Conservation (phyloP, 768 basidiomycete species). For the Hortiboletus flavorubellus region DNA sequence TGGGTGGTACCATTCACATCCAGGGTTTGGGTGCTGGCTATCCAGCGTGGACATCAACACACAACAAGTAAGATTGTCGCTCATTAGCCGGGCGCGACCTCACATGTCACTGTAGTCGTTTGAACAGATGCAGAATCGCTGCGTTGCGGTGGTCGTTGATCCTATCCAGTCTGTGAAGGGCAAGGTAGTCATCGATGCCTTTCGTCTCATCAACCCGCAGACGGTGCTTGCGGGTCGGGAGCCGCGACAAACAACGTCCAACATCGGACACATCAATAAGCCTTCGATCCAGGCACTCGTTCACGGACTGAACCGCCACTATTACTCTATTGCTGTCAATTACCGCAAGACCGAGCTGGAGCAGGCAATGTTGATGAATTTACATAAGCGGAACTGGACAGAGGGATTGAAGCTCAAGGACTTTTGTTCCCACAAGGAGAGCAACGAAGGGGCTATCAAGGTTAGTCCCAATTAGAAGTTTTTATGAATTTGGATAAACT, state of each 20-base stretch:
- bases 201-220: constrained; percentile 93
- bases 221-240: constrained; percentile 89
- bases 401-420: constrained; percentile 91
- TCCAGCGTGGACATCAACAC: constrained; percentile 99
- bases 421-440: constrained; percentile 83
- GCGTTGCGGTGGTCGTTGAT: constrained; percentile 96
- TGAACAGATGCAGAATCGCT: constrained; percentile 88
- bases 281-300: constrained; percentile 99
- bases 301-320: constrained; percentile 96
- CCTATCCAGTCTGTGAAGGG: constrained; percentile 99
- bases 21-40: constrained; percentile 99
- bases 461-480: constrained; percentile 42
- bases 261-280: constrained; percentile 98
- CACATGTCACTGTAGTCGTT: constrained; percentile 65
- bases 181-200: constrained; percentile 99
- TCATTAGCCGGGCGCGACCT: constrained; percentile 7
- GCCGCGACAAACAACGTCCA: constrained; percentile 95
- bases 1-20: constrained; percentile 99
- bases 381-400: constrained; percentile 99
- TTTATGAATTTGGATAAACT: constrained; percentile 18
- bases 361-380: constrained; percentile 97
- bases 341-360: constrained; percentile 98
- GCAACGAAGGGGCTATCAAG: constrained; percentile 93
- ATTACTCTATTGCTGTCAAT: constrained; percentile 96
- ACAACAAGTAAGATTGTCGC: constrained; percentile 64